Base-by-base conservation (phyloP, 2,329 filamentous ascomycete genomes). In the Camillea tinctor region DNA sequence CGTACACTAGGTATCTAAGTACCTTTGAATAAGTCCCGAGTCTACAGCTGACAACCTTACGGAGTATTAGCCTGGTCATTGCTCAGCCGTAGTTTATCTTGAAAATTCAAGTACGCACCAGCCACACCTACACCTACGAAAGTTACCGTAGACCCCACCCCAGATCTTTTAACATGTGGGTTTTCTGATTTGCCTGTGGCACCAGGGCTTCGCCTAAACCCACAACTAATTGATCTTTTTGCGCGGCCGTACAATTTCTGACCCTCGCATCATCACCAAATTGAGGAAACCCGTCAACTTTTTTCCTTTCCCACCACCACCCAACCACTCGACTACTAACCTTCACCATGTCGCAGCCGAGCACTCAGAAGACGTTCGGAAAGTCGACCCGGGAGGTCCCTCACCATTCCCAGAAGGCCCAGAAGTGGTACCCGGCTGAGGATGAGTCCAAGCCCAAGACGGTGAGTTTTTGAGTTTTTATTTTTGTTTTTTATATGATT, bases 351-450 rank as follows among this genome's bases (percentile, higher is more conserved):
- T 90, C 89, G 84, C 82, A 79, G 75, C 81, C 81, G 75, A 84
- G 86, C 83, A 91, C 89, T 77, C 60, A 71, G 77, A 96, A 97
- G 92, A 94, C 91, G 87, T 97, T 97, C 87, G 93, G 93, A 85
- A 95, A 95, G 88, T 92, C 92, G 83, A 91, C 92, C 84, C 89
- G 94, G 85, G 87, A 90, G 81, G 89, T 97, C 81, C 93, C 91
- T 80, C 88, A 91, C 81, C 81, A 85, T 81, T 85, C 86, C 78
- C 88, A 97, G 82, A 96, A 96, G 91, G 94, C 94, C 76, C 88
- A 91, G 87, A 98, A 97, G 86, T 99, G 94, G 92, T 99, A 99
- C 85, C 92, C 93, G 80, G 91, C 92, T 78, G 91, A 96, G 81
- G 94, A 97, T 82, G 91, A 94, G 78, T 79, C 86, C 79, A 84